Evolutionary conservation across 352 stramenopile species (phyloP), one percentile per base, ranked within the genome.

Genomic region (Phytopythium sindhum): DNA sequence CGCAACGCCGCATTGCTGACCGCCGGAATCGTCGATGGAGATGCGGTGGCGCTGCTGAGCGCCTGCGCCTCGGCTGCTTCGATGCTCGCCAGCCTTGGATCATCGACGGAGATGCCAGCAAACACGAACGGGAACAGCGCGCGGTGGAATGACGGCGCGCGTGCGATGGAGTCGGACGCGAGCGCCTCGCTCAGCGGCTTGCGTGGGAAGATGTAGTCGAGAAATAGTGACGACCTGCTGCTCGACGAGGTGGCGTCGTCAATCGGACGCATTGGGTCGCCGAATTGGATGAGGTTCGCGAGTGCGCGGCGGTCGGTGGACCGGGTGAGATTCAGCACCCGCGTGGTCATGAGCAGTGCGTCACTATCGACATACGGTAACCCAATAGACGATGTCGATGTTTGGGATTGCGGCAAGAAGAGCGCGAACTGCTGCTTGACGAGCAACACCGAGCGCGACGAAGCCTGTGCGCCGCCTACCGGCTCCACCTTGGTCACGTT

Each of bases 81-180:
- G 33, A 86, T 89, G 21, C 73, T 72, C 35, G 29, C 19, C 0
- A 78, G 80, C 11, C 82, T 71, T 24, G 64, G 64, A n/a, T 84
- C 55, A 1, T 35, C 70, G 21, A 85, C 58, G 6, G 60, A 72
- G 51, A 86, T 63, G 44, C 77, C 78, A 24, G 67, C 73, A 64
- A 89, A 88, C 17, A 79, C 68, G 58, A 74, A 85, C 2, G 75
- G 67, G 42, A 74, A 69, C 42, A 84, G 48, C 37, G 73, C 76
- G 50, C 73, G 31, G 11, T 61, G 48, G 33, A 76, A 76, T 0
- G 50, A 33, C 10, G 60, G 50, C 42, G 51, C 74, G 19, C 47
- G 57, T 60, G 64, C 65, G 56, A 65, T 48, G 28, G 42, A 52
- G 6, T 54, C 63, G 9, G 56, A 75, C 17, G 29, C 35, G 5